phyloP scores from a whole-genome alignment of 495 filamentous ascomycete species.

The Amphirosellinia nigrospora region DNA sequence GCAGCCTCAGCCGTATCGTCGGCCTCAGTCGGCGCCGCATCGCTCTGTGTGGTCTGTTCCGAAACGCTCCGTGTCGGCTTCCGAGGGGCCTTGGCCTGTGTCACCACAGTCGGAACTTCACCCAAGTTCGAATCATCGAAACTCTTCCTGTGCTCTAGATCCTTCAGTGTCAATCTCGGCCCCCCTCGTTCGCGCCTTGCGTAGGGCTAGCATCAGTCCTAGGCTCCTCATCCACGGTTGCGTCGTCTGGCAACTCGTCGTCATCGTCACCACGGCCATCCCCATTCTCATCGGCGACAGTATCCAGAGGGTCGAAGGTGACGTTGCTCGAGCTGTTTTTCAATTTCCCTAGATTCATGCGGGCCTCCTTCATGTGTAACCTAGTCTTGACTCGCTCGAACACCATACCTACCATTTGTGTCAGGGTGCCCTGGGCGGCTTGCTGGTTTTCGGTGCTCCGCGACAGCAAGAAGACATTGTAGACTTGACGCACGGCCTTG shows the following conservation, averaged over 20 bases:
- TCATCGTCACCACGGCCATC: conserved; percentile 34
- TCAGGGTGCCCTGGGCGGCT: conserved; percentile 93
- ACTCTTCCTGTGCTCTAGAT: conserved; percentile 90
- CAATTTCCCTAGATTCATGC: conserved; percentile 57
- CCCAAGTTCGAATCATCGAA: conserved; percentile 91
- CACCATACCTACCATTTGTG: conserved; percentile 98
- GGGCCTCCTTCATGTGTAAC: conserved; percentile 82
- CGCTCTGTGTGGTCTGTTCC: conserved; percentile 56
- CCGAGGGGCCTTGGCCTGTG: conserved; percentile 68
- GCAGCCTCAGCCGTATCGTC: conserved; percentile 64
- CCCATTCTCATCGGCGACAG: conserved; percentile 42
- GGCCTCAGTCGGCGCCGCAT: conserved; percentile 43
- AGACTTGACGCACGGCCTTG: conserved; percentile 97
- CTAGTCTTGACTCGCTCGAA: conserved; percentile 93
- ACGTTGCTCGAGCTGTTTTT: conserved; percentile 54
- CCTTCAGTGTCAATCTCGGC: conserved; percentile 91
- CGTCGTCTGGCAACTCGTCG: conserved; percentile 44
- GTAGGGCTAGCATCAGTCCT: conserved; percentile 58
- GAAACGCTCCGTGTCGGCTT: conserved; percentile 64
- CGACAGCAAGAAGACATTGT: conserved; percentile 97
- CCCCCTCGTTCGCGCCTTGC: conserved; percentile 59
- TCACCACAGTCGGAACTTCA: conserved; percentile 93
- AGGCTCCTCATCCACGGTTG: conserved; percentile 55
- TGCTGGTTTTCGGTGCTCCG: conserved; percentile 92
- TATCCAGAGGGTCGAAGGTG: conserved; percentile 50